Conservation (phyloP, 192 early-diverging fungal species). For the Phlyctochytrium arcticum region DNA sequence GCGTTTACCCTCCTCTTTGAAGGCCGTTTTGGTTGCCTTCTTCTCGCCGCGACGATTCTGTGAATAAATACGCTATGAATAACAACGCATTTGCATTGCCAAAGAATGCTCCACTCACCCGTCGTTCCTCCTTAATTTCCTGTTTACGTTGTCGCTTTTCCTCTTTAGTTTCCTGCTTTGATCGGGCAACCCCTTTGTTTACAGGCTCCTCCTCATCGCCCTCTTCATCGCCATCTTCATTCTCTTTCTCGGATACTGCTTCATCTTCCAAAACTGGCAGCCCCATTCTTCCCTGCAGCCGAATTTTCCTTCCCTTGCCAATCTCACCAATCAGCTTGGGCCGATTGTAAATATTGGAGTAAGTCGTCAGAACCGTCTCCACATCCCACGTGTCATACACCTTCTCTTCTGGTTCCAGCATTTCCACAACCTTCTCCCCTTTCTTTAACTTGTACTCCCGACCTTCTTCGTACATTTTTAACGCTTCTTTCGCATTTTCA, state of each 20-base stretch:
- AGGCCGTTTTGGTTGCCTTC: conserved; percentile 76
- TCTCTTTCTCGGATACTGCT: conserved; percentile 31
- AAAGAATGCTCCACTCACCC: conserved; percentile 43
- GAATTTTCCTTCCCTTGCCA: conserved; percentile 19
- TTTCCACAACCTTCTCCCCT: conserved; percentile 45
- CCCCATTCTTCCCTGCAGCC: conserved; percentile 24
- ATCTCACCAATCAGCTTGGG: conserved; percentile 74
- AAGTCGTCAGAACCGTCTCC: conserved; percentile 83
- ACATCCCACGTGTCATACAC: conserved; percentile 77
- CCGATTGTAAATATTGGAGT: conserved; percentile 93
- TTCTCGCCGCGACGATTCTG: conserved; percentile 66
- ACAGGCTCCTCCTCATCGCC: conserved; percentile 21
- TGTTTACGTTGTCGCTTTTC: conserved; percentile 91
- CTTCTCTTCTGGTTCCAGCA: conserved; percentile 47
- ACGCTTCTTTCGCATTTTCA: conserved; percentile 43
- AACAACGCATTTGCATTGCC: background rate
- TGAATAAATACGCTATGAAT: background rate
- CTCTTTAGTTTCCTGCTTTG: conserved; percentile 80
- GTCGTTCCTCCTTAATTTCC: conserved; percentile 75
- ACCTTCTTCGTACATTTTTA: conserved; percentile 65
- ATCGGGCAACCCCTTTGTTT: conserved; percentile 71
- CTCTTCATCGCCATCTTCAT: conserved; percentile 5
- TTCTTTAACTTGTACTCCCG: conserved; percentile 53
- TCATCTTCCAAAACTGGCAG: conserved; percentile 62
- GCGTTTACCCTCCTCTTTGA: conserved; percentile 62